Conservation (phyloP, 1,284 basidiomycete species). For the Melampsora americana region DNA sequence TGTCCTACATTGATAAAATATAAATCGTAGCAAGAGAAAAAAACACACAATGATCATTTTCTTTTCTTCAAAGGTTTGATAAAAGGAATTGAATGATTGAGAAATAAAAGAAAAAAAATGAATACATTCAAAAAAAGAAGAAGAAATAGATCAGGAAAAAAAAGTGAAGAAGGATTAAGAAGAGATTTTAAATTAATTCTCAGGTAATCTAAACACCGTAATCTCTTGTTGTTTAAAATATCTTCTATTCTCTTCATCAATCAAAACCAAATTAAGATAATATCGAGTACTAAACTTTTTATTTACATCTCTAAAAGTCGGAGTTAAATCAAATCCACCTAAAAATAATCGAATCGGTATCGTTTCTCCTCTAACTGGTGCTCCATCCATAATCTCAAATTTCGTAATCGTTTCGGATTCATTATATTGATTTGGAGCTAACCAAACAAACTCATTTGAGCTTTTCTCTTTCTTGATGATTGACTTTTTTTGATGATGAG, state of each 20-base stretch:
- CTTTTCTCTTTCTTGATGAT: too few species aligned
- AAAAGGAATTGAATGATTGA: too few species aligned
- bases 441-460: not conserved
- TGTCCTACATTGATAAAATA: too few species aligned
- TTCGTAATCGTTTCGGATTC: conserved; percentile 99
- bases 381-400: conserved; percentile 98
- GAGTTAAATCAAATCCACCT: conserved; percentile 95
- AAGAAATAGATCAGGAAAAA: not conserved
- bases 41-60: too few species aligned
- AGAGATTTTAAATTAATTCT: conserved; percentile 17
- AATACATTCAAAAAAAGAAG: not conserved
- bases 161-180: not conserved
- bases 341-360: conserved; percentile 97
- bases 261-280: conserved; percentile 92
- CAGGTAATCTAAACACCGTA: conserved; percentile 47
- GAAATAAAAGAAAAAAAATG: too few species aligned
- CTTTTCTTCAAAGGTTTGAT: too few species aligned
- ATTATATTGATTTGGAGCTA: conserved; percentile 89
- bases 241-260: conserved; percentile 93
- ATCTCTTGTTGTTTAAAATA: conserved; percentile 70
- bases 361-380: conserved; percentile 91
- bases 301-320: conserved; percentile 97
- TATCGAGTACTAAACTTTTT: conserved; percentile 98
- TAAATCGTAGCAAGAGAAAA: too few species aligned
- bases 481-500: not conserved